phyloP scores from a whole-genome alignment of 2,329 filamentous ascomycete species.

The Emergomyces orientalis region DNA sequence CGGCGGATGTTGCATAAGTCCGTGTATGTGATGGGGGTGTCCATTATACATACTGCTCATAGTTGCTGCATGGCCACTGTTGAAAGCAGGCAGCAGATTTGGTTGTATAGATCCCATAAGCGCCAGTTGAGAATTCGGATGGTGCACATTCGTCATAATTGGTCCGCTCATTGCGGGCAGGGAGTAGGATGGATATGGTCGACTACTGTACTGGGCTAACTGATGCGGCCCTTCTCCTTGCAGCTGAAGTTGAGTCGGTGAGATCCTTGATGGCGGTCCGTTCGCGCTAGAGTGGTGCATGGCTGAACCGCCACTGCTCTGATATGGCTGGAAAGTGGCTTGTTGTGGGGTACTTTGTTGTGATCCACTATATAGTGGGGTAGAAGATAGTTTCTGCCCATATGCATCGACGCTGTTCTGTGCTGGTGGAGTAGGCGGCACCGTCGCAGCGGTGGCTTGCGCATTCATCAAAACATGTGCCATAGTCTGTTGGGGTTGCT shows the following conservation, averaged over 20 bases:
- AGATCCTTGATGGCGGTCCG: constrained; percentile 43
- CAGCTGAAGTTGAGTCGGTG: constrained; percentile 45
- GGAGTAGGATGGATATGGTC: constrained; percentile 44
- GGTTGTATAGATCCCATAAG: constrained; percentile 54
- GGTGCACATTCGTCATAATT: constrained; percentile 70
- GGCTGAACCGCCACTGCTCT: constrained; percentile 16
- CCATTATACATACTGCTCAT: constrained; percentile 53
- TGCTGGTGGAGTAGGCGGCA: constrained; percentile 38
- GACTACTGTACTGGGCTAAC: constrained; percentile 29
- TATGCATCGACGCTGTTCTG: constrained; percentile 53
- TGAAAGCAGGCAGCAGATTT: constrained; percentile 50
- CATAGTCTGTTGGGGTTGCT: constrained; percentile 30
- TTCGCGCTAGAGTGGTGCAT: constrained; percentile 31
- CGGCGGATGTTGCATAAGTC: constrained; percentile 45
- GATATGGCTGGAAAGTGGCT: constrained; percentile 34
- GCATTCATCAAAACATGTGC: constrained; percentile 39
- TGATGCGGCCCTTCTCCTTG: constrained; percentile 26
- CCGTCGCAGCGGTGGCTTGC: constrained; percentile 31
- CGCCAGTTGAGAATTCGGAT: constrained; percentile 61
- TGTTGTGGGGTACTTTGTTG: constrained; percentile 44
- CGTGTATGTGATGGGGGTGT: constrained; percentile 39
- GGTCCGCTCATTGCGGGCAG: constrained; percentile 56
- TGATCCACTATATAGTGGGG: constrained; percentile 33
- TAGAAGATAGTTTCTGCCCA: constrained; percentile 43
- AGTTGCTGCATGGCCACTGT: constrained; percentile 51